phyloP scores from a whole-genome alignment of 2,329 filamentous ascomycete genomes.

The Didymella arachidicola region DNA sequence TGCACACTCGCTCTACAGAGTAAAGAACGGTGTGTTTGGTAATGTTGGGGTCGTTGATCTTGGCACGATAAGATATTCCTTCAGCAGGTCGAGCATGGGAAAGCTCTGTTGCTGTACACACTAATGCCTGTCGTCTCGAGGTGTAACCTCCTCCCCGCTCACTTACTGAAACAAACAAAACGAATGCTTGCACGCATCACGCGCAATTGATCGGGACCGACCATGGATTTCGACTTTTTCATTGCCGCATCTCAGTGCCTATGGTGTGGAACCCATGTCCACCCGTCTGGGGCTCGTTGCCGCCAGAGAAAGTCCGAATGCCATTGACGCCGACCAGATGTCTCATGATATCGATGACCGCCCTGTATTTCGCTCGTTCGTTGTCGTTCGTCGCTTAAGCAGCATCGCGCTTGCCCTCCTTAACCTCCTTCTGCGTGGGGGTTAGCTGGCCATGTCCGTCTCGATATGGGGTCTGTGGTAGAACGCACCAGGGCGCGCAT shows the following conservation, averaged over 20 bases:
- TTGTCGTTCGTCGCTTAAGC: conserved; percentile 66
- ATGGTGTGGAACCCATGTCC: conserved; percentile 44
- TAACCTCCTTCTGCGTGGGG: conserved; percentile 84
- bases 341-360: conserved; percentile 52
- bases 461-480: not conserved
- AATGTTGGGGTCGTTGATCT: conserved; percentile 66
- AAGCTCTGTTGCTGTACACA: conserved; percentile 73
- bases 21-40: conserved; percentile 69
- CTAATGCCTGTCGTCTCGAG: conserved; percentile 63
- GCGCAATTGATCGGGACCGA: conserved; percentile 30
- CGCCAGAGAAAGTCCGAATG: conserved; percentile 51
- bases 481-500: conserved; percentile 91
- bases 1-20: conserved; percentile 65
- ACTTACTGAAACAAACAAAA: conserved; percentile 22
- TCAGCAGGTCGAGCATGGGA: conserved; percentile 69
- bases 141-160: conserved; percentile 24
- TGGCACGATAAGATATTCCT: conserved; percentile 70
- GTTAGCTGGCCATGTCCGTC: conserved; percentile 33
- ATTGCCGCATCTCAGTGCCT: conserved; percentile 50
- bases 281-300: conserved; percentile 46
- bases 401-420: conserved; percentile 91
- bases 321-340: conserved; percentile 53
- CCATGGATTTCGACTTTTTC: conserved; percentile 48
- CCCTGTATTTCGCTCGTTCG: conserved; percentile 46
- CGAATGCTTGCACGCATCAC: conserved; percentile 33